Percentiles rank a stretch among this genome's conserved stretches.
phyloP scores from a whole-genome alignment of 306 rosid species.

The Ziziphus jujuba region DNA sequence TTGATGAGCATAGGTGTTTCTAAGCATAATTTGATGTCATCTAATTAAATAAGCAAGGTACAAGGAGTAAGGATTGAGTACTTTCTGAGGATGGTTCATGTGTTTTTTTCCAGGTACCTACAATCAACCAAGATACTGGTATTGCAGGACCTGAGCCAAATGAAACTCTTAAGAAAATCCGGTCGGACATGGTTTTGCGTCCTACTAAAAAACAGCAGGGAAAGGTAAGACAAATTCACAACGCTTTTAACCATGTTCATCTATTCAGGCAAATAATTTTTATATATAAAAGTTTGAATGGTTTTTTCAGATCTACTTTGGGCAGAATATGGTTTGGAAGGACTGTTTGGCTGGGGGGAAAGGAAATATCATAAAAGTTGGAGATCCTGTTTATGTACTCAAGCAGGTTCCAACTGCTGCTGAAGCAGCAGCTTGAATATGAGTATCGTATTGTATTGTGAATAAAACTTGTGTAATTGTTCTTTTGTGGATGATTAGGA shows the following conservation, averaged over 20 bases:
- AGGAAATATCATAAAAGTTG: constrained; percentile 49
- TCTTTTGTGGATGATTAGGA: not conserved
- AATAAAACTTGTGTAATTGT: not conserved
- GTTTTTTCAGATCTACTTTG: constrained; percentile 71
- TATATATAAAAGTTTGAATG: not conserved
- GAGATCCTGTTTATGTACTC: constrained; percentile 59
- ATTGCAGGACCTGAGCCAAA: constrained; percentile 58
- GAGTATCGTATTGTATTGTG: not conserved
- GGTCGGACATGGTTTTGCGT: constrained; percentile 67
- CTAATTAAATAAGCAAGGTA: not conserved
- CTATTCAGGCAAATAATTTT: constrained; percentile 12
- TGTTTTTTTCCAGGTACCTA: constrained; percentile 52
- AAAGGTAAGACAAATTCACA: constrained; percentile 43
- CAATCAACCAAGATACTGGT: constrained; percentile 70
- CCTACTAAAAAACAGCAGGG: constrained; percentile 59
- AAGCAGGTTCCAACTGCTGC: constrained; percentile 50
- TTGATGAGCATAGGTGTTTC: not conserved
- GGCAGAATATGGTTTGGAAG: constrained; percentile 77
- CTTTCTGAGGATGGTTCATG: not conserved
- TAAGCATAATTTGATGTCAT: not conserved
- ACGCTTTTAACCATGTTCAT: constrained; percentile 8
- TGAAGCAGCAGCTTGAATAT: constrained; percentile 74
- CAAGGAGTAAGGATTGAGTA: not conserved
- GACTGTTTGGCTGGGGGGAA: constrained; percentile 37
- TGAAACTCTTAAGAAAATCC: constrained; percentile 47